Conservation (phyloP, 2,329 filamentous ascomycete genomes). For the Paradendryphiella salina region DNA sequence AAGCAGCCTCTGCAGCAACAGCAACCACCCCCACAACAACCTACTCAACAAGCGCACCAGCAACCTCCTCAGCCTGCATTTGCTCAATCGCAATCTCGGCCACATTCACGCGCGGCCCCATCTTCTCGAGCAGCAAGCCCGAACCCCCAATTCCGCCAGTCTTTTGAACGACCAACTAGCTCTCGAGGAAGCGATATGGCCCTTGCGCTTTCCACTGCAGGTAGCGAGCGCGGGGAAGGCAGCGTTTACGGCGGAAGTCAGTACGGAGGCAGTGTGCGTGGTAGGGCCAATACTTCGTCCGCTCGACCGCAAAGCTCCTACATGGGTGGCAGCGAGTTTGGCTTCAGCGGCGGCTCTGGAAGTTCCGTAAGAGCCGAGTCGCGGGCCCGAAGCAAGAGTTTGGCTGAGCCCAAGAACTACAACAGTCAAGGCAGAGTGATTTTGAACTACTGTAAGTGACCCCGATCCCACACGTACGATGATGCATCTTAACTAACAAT, state of each 20-base stretch:
- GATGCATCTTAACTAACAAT: not conserved
- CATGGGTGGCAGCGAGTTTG: slow-evolving; percentile 42
- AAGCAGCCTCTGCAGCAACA: not conserved
- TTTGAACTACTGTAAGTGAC: slow-evolving; percentile 84
- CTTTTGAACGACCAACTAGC: slow-evolving; percentile 55
- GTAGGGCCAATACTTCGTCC: slow-evolving; percentile 22
- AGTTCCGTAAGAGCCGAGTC: slow-evolving; percentile 45
- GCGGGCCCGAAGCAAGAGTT: slow-evolving; percentile 73
- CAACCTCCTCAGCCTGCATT: slow-evolving; percentile 45
- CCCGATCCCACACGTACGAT: not conserved
- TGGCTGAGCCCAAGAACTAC: slow-evolving; percentile 82
- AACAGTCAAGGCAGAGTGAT: slow-evolving; percentile 86
- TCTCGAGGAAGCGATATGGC: slow-evolving; percentile 50
- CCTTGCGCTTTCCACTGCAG: slow-evolving; percentile 49
- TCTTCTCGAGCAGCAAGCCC: slow-evolving; percentile 55
- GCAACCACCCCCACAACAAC: slow-evolving; percentile 29
- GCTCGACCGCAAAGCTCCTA: slow-evolving; percentile 52
- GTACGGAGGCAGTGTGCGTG: slow-evolving; percentile 48
- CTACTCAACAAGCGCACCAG: slow-evolving; percentile 39
- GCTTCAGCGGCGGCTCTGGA: slow-evolving; percentile 27
- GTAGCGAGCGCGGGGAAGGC: slow-evolving; percentile 44
- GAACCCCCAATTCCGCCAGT: slow-evolving; percentile 55
- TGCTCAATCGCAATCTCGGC: slow-evolving; percentile 28
- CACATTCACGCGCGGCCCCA: slow-evolving; percentile 39
- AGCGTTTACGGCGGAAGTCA: slow-evolving; percentile 45